Percentiles rank a stretch among this genome's conserved stretches.
These are phyloP conservation scores for Claviceps monticola DNA, from an alignment of 2,329 filamentous ascomycete genomes.

Conservation along the genomic window DNA sequence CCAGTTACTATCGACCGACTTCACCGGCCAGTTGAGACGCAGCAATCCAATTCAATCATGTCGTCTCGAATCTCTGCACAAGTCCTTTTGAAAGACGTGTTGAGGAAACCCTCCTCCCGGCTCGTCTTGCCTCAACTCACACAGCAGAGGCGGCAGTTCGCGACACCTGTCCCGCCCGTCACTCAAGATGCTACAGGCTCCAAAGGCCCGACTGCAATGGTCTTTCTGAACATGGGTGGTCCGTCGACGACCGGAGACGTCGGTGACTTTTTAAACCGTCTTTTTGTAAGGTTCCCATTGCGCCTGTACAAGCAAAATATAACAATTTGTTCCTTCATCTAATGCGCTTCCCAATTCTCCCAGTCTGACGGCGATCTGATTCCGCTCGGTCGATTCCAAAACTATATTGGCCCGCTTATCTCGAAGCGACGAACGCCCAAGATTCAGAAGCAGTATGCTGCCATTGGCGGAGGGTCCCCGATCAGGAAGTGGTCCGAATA, in stretches of 20 bases:
- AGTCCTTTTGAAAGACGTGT: conserved; percentile 16
- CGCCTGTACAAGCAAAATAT: background rate
- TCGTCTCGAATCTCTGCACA: conserved; percentile 17
- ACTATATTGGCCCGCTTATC: conserved; percentile 80
- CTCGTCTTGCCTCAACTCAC: conserved; percentile 17
- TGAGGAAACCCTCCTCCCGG: conserved; percentile 13
- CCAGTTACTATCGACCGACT: background rate
- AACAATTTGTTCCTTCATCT: conserved; percentile 1
- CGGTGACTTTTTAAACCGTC: conserved; percentile 70
- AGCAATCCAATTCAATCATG: conserved; percentile 12
- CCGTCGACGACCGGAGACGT: conserved; percentile 83
- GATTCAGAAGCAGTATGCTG: conserved; percentile 89
- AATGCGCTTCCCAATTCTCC: background rate
- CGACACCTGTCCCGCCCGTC: conserved; percentile 51
- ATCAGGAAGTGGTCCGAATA: conserved; percentile 98
- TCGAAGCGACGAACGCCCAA: conserved; percentile 81
- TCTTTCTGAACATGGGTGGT: conserved; percentile 98
- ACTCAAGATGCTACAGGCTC: conserved; percentile 59
- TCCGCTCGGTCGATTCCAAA: conserved; percentile 82
- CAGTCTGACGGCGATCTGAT: conserved; percentile 90
- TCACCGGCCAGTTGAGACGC: background rate
- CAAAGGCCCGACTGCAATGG: conserved; percentile 87
- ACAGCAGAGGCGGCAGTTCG: conserved; percentile 19
- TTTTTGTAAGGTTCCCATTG: conserved; percentile 56
- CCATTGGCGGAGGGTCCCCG: conserved; percentile 92